A percentile compares a stretch with the other conserved stretches of the same genome.
These are phyloP conservation scores for Vitis hybrid DNA, from an alignment of 177 flowering plant genomes.

Conservation along the genomic window DNA sequence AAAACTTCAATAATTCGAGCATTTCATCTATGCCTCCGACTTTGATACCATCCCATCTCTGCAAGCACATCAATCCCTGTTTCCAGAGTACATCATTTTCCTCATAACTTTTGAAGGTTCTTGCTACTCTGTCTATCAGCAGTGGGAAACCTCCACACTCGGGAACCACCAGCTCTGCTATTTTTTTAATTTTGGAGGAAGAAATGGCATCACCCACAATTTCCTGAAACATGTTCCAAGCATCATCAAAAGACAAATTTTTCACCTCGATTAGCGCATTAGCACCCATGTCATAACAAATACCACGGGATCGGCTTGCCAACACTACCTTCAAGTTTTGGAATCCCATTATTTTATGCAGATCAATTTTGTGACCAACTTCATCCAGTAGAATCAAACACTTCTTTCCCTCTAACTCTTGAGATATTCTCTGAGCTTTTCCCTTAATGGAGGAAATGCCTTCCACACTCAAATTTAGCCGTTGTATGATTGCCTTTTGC, in stretches of 20 bases:
- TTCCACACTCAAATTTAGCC: conserved; percentile 13
- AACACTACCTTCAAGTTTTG: conserved; percentile 22
- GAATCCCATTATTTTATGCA: conserved; percentile 12
- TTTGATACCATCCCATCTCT: not conserved
- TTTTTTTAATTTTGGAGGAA: conserved; percentile 9
- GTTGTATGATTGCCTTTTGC: conserved; percentile 8
- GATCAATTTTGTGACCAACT: conserved; percentile 6
- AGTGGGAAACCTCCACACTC: conserved; percentile 18
- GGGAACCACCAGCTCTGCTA: conserved; percentile 9
- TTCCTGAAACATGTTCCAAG: conserved; percentile 18
- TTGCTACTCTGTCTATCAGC: conserved; percentile 11
- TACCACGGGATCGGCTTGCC: conserved; percentile 8
- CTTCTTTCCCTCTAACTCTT: conserved; percentile 9
- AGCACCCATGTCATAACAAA: conserved; percentile 6
- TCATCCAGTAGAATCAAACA: conserved; percentile 24
- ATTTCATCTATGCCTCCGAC: conserved; percentile 7
- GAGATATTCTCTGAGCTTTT: conserved; percentile 4
- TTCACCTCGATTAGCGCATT: conserved; percentile 10
- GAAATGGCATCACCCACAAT: conserved; percentile 8
- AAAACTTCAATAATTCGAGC: conserved; percentile 4
- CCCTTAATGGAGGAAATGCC: not conserved
- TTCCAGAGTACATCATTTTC: conserved; percentile 1
- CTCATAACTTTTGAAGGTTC: not conserved
- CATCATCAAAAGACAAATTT: conserved; percentile 13
- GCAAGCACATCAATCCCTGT: not conserved